Percentiles rank a stretch among this genome's conserved stretches.
Evolutionary conservation across 768 basidiomycete genomes (phyloP).

Genomic region (Kwoniella heveanensis): DNA sequence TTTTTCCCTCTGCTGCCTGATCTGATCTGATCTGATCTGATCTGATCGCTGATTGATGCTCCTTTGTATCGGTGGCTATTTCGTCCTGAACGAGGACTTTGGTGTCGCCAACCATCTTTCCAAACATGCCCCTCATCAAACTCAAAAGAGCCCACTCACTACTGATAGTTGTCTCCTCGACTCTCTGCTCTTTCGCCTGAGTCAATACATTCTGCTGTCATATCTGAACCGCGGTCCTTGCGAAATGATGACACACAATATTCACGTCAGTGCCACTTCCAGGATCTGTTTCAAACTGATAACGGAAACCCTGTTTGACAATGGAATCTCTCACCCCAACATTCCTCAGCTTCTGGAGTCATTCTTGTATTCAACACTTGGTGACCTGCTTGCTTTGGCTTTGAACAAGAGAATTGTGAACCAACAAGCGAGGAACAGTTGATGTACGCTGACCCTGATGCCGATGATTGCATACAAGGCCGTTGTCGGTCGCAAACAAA

Average conservation of each 20-base stretch:
- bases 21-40: too few relatives aligned
- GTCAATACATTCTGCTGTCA: too few relatives aligned
- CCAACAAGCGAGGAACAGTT: neutral
- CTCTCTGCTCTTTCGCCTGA: neutral
- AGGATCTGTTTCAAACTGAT: neutral
- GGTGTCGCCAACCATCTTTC: neutral
- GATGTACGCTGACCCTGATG: neutral
- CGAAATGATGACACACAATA: too few relatives aligned
- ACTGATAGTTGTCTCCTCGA: neutral
- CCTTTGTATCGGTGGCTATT: neutral
- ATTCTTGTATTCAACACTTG: too few relatives aligned
- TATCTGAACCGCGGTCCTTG: too few relatives aligned
- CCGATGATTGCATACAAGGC: too few relatives aligned
- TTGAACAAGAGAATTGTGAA: neutral
- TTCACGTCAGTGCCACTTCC: constrained; percentile 1
- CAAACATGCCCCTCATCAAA: neutral
- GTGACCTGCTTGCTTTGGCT: too few relatives aligned
- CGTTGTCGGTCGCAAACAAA: too few relatives aligned
- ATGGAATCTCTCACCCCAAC: neutral
- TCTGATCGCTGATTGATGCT: neutral
- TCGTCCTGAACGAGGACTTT: neutral
- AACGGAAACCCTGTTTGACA: neutral
- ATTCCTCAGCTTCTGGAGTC: too few relatives aligned
- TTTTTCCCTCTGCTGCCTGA: neutral
- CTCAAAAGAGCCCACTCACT: too few relatives aligned